These are phyloP conservation scores for Alternaria novae-zelandiae DNA, from an alignment of 2,329 filamentous ascomycete genomes.

Conservation along the genomic window DNA sequence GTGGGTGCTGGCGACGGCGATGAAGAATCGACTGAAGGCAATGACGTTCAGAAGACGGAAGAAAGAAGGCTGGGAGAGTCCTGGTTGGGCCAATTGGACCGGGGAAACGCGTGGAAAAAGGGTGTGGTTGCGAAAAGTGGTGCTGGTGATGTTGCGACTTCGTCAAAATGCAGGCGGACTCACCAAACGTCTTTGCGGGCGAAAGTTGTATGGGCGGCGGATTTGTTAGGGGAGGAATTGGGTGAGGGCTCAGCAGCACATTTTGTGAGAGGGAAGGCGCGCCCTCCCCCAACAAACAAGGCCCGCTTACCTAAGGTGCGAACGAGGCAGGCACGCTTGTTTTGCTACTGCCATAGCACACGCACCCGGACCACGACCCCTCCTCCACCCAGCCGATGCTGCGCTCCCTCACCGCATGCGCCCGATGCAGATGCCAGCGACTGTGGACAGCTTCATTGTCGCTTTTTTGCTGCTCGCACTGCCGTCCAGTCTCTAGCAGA, in stretches of 20 bases:
- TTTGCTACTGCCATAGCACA: conserved; percentile 18
- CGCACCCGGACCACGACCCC: conserved; percentile 19
- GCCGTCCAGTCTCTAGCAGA: background rate
- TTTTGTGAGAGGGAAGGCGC: conserved; percentile 10
- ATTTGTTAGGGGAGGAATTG: conserved; percentile 14
- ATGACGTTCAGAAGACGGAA: conserved; percentile 34
- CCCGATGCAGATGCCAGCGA: conserved; percentile 10
- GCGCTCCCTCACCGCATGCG: conserved; percentile 22
- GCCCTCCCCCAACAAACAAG: conserved; percentile 9
- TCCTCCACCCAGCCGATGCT: conserved; percentile 17
- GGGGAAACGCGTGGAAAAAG: conserved; percentile 44
- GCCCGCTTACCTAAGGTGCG: conserved; percentile 10
- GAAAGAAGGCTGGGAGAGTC: conserved; percentile 35
- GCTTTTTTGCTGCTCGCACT: background rate
- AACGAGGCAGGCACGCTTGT: conserved; percentile 18
- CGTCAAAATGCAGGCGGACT: conserved; percentile 35
- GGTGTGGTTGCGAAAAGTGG: conserved; percentile 34
- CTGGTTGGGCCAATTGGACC: conserved; percentile 34
- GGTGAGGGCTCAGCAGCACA: conserved; percentile 12
- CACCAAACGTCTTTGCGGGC: conserved; percentile 39
- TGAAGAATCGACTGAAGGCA: conserved; percentile 40
- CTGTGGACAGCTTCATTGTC: background rate
- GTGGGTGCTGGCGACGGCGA: conserved; percentile 32
- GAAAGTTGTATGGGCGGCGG: conserved; percentile 32
- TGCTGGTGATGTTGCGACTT: conserved; percentile 25